A percentile compares a stretch with the other conserved stretches of the same genome.
phyloP scores from a whole-genome alignment of 1,284 basidiomycete genomes.

The Moniliella sp. region DNA sequence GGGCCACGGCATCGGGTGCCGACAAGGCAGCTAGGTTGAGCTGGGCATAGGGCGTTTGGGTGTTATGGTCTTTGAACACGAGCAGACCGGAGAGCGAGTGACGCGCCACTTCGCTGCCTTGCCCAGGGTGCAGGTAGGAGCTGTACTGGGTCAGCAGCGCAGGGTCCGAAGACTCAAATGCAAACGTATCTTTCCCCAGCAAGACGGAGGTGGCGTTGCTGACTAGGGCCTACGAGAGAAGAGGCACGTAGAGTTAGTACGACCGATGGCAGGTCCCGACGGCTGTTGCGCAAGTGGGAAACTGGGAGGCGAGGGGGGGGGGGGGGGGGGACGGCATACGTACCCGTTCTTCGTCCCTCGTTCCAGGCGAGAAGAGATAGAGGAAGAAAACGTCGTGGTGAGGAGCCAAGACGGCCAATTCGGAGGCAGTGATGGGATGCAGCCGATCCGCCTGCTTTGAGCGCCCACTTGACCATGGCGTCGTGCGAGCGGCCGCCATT shows the following conservation, averaged over 20 bases:
- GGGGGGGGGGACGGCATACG: background rate
- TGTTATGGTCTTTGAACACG: slow-evolving; percentile 23
- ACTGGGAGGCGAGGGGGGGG: slow-evolving; percentile 3
- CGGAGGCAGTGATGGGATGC: slow-evolving; percentile 3
- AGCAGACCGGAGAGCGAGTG: slow-evolving; percentile 13
- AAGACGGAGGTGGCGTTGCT: slow-evolving; percentile 4
- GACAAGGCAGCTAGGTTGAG: too few species aligned
- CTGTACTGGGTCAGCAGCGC: slow-evolving; percentile 10
- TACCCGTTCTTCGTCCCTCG: slow-evolving; percentile 1
- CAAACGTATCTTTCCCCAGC: slow-evolving; percentile 5
- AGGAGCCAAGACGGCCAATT: background rate
- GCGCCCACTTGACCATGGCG: slow-evolving; percentile 21
- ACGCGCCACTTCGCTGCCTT: slow-evolving; percentile 1
- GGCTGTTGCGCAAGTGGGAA: slow-evolving; percentile 6
- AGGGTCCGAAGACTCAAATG: slow-evolving; percentile 10
- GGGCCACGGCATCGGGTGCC: slow-evolving; percentile 1
- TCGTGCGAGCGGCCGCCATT: slow-evolving; percentile 15
- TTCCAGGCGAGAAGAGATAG: slow-evolving; percentile 14
- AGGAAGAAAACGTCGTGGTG: slow-evolving; percentile 17
- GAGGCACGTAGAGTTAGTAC: background rate
- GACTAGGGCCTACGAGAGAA: slow-evolving; percentile 2
- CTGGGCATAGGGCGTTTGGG: slow-evolving; percentile 9
- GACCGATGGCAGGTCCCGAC: too few species aligned
- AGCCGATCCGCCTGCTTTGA: slow-evolving; percentile 14
- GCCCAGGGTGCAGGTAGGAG: background rate